Evolutionary conservation across 164 flowering plant genomes (phyloP).

Genomic region (Hamamelis virginiana): DNA sequence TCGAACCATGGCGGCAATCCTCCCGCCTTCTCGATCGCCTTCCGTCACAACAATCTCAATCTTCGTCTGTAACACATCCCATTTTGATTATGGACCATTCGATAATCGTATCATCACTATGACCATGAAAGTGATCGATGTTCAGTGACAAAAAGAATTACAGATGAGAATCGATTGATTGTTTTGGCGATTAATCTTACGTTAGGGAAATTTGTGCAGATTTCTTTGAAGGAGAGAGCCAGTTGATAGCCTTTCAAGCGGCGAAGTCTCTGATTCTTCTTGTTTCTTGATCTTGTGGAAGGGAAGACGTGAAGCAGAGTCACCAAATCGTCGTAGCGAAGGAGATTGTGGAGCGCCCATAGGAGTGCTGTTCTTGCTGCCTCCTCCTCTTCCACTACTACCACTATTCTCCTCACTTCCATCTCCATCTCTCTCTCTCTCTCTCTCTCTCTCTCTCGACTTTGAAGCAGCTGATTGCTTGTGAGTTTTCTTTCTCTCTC

Average conservation of each 20-base stretch:
- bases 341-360: conserved; percentile 82
- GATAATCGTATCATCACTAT: not conserved
- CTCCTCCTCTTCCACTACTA: conserved; percentile 83
- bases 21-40: conserved; percentile 64
- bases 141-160: not conserved
- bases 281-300: conserved; percentile 33
- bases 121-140: not conserved
- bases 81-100: conserved; percentile 4
- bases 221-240: conserved; percentile 83
- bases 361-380: conserved; percentile 67
- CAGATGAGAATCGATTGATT: not conserved
- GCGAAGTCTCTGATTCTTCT: conserved; percentile 43
- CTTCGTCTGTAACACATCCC: conserved; percentile 58
- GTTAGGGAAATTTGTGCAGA: conserved; percentile 57
- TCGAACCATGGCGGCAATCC: conserved; percentile 53
- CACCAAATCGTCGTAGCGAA: conserved; percentile 64
- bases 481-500: no score
- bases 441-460: not conserved
- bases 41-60: conserved; percentile 81
- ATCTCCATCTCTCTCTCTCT: conserved; percentile 7
- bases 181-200: conserved; percentile 7
- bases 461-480: no score
- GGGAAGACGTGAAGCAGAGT: conserved; percentile 83
- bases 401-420: conserved; percentile 64
- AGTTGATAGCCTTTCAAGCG: conserved; percentile 76